These are phyloP conservation scores for Fraxinus nigra DNA, from an alignment of 305 asterid species.

Conservation along the genomic window DNA sequence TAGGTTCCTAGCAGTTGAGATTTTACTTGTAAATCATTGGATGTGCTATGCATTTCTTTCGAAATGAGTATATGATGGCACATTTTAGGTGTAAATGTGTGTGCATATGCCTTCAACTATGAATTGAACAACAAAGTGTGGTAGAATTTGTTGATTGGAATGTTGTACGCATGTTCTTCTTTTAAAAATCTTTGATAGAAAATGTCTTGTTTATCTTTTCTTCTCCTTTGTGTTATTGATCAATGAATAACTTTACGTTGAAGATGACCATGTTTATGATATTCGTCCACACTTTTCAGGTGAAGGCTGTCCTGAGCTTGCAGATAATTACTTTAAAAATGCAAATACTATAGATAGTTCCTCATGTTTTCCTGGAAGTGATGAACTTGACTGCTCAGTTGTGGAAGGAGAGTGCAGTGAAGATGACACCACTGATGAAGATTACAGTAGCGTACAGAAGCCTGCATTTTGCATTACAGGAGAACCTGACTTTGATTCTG, in stretches of 20 bases:
- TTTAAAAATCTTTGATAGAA: not conserved
- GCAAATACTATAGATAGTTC: conserved; percentile 31
- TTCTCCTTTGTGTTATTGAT: not conserved
- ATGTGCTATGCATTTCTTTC: not conserved
- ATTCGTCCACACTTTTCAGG: conserved; percentile 38
- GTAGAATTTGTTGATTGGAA: conserved; percentile 13
- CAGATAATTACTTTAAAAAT: conserved; percentile 28
- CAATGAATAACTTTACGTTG: not conserved
- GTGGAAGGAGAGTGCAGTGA: conserved; percentile 46
- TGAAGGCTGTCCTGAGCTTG: conserved; percentile 32
- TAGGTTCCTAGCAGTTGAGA: too few relatives aligned
- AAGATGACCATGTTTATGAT: not conserved
- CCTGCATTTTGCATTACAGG: conserved; percentile 44
- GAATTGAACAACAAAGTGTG: conserved; percentile 7
- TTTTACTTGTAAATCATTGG: conserved; percentile 11
- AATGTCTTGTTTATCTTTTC: not conserved
- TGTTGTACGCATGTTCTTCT: conserved; percentile 2
- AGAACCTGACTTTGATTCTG: conserved; percentile 90
- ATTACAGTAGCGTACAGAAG: conserved; percentile 39
- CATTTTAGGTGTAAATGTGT: conserved; percentile 6
- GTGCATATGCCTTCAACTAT: conserved; percentile 15
- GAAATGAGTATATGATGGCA: conserved; percentile 2
- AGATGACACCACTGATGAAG: conserved; percentile 72
- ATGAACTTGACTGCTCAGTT: conserved; percentile 33
- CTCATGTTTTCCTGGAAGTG: conserved; percentile 27